Base-by-base conservation (phyloP, 768 basidiomycete genomes). In the Hericium rajendrae region DNA sequence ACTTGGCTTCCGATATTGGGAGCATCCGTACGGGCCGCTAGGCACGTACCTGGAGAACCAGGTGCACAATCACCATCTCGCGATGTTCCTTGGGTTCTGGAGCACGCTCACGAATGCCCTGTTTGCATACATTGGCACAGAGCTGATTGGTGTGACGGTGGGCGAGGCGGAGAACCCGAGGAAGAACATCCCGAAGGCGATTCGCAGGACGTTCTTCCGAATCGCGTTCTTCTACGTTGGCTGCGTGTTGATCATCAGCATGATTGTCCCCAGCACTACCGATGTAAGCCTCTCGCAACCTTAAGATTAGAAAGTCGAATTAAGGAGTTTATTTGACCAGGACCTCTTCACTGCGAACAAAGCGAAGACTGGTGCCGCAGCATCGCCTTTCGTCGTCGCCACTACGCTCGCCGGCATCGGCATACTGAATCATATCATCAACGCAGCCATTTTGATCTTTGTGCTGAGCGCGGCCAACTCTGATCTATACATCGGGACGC, bases 1-100 rank as follows among this genome's bases (percentile, higher is more conserved):
- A 40, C 62, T 67, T 37, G 70, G 68, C 59, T 76, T 75, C 62
- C 64, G 67, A 32, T 67, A 72, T 53, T 75, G 72, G 70, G 58
- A 82, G 70, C 64, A 76, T 56, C 80, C 79, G 13, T 66, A 82
- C 62, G 80, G 81, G 1, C 81, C 80, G 0, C 82, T 83, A 79
- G 80, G 81, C 37, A 67, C 70, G 54, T 82, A 82, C 66, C 73
- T 84, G 38, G 57, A 72, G 49, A 64, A 60, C 41, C 71, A 79
- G 62, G 80, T 81, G 24, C 76, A 81, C 62, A 71, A 80, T 58
- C 69, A 73, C 4, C 69, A 71, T 51, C 64, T 81, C 16, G 71
- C 80, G 1, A 78, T 78, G 58, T 86, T 87, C 74, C 73, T 84
- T 20, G 85, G 84, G 11, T 85, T 90, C 66, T 89, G 85, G 81